These are phyloP conservation scores for Pilatotrama ljubarskyi DNA, from an alignment of 768 basidiomycete species.

Conservation along the genomic window DNA sequence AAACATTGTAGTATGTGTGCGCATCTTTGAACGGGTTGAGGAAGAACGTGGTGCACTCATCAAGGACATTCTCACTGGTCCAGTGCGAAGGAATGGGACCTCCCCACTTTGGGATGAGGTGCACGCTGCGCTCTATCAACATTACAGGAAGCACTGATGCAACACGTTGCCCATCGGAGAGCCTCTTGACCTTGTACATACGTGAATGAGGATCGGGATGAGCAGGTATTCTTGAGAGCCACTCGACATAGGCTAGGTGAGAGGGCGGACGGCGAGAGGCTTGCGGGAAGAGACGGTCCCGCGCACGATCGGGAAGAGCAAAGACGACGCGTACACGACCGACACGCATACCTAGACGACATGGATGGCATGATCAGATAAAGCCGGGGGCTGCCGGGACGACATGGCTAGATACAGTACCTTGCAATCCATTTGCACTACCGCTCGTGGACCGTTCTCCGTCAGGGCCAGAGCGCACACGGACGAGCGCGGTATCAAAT, in stretches of 20 bases:
- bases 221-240: conserved; percentile 28
- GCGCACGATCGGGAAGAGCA: too few relatives aligned
- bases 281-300: too few relatives aligned
- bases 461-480: conserved; percentile 4
- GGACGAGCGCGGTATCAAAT: conserved; percentile 39
- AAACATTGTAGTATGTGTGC: conserved; percentile 27
- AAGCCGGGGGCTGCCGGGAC: too few relatives aligned
- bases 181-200: conserved; percentile 29
- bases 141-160: conserved; percentile 28
- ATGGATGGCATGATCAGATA: too few relatives aligned
- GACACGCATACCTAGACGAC: too few relatives aligned
- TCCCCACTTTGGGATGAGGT: conserved; percentile 38
- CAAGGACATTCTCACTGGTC: conserved; percentile 34
- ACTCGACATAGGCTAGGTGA: conserved; percentile 33
- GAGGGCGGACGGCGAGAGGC: conserved; percentile 7
- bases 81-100: conserved; percentile 30
- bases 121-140: conserved; percentile 29
- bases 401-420: too few relatives aligned
- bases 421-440: too few relatives aligned
- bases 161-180: conserved; percentile 3
- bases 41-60: conserved; percentile 31
- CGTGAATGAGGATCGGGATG: conserved; percentile 21
- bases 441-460: too few relatives aligned
- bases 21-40: conserved; percentile 33
- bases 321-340: too few relatives aligned